Percentiles rank a stretch among this genome's conserved stretches.
phyloP scores from a whole-genome alignment of 163 green algal genomes.

The Volvox carteri region DNA sequence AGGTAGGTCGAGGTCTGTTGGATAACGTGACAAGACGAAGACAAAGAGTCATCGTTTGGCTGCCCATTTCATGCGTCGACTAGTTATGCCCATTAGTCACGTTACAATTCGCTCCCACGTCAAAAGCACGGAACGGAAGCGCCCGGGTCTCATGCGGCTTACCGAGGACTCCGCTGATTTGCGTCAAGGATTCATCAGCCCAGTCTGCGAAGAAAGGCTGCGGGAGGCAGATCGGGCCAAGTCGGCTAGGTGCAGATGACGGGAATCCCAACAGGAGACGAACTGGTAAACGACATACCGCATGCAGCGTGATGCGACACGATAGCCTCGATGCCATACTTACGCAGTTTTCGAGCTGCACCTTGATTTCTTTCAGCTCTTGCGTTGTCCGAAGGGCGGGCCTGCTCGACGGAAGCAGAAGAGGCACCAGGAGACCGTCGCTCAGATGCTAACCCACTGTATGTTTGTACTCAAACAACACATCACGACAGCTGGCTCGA shows the following conservation, averaged over 20 bases:
- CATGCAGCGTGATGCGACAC: no score
- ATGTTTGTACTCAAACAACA: no score
- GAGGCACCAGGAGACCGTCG: no score
- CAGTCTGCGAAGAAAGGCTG: constrained; percentile 36
- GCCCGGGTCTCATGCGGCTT: no score
- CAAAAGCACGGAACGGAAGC: no score
- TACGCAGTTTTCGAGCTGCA: neutral
- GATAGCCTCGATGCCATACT: neutral
- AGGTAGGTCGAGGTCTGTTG: no score
- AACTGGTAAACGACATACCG: neutral
- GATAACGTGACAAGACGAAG: no score
- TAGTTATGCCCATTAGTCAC: no score
- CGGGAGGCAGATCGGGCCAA: neutral
- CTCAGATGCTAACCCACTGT: no score
- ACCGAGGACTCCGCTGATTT: constrained; percentile 30
- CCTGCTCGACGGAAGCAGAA: neutral
- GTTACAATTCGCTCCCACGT: no score
- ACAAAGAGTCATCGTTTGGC: no score
- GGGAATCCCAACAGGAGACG: neutral
- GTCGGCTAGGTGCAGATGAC: neutral
- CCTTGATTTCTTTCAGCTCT: constrained; percentile 28
- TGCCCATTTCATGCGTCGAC: no score
- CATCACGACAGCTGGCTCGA: neutral
- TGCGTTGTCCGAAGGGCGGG: constrained; percentile 26
- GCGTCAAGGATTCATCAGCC: neutral